Percentiles rank a stretch among this genome's conserved stretches.
Conservation (phyloP, 352 stramenopile species). For the Globisporangium parvum region DNA sequence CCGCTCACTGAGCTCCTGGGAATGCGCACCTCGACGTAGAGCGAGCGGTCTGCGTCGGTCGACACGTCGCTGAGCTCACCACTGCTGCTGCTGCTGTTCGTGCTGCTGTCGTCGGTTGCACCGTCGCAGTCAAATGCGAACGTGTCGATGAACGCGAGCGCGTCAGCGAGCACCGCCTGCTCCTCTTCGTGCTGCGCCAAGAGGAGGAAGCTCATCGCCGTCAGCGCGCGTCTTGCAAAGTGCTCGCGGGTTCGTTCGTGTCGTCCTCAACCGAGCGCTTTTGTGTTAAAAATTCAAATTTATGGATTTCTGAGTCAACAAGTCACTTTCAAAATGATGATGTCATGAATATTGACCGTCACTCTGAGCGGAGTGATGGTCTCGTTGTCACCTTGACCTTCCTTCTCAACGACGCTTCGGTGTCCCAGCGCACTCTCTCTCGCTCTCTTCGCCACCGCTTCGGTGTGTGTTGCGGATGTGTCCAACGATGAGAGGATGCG, state of each 20-base stretch:
- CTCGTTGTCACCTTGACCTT: too few species aligned
- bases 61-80: not conserved
- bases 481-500: too few species aligned
- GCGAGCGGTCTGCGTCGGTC: not conserved
- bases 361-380: too few species aligned
- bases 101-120: not conserved
- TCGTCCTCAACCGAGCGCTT: not conserved
- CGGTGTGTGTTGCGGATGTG: too few species aligned
- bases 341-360: too few species aligned
- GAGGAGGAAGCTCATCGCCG: constrained; percentile 9
- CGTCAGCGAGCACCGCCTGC: constrained; percentile 5
- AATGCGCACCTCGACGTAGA: constrained; percentile 5
- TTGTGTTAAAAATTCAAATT: not conserved
- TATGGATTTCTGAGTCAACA: too few species aligned
- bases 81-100: not conserved
- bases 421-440: too few species aligned
- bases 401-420: too few species aligned
- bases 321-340: too few species aligned
- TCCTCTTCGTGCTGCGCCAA: not conserved
- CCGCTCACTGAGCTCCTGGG: not conserved
- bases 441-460: too few species aligned
- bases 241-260: not conserved
- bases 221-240: not conserved
- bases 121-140: constrained; percentile 3
- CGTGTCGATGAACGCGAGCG: constrained; percentile 12